Percentiles rank a stretch among this genome's conserved stretches.
phyloP scores from a whole-genome alignment of 148 eudicot species.

The Suaeda aralocaspica region DNA sequence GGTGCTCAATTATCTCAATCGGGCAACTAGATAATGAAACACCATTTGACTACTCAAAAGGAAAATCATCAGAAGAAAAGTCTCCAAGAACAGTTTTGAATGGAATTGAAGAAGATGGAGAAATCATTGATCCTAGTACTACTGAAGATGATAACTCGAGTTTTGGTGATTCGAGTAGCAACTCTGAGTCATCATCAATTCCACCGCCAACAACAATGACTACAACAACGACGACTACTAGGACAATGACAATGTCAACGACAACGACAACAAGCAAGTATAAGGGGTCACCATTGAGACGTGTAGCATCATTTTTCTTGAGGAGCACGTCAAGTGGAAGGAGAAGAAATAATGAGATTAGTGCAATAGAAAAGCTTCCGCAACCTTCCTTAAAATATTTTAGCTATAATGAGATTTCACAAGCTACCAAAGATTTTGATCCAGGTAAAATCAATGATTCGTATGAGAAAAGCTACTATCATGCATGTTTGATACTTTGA shows the following conservation, averaged over 20 bases:
- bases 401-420: slow-evolving; percentile 64
- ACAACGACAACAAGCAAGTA: slow-evolving; percentile 10
- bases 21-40: slow-evolving; percentile 26
- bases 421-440: slow-evolving; percentile 65
- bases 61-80: slow-evolving; percentile 26
- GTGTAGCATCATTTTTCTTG: slow-evolving; percentile 52
- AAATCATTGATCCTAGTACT: slow-evolving; percentile 35
- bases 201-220: slow-evolving; percentile 23
- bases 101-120: slow-evolving; percentile 34
- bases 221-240: slow-evolving; percentile 27
- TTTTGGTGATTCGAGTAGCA: slow-evolving; percentile 36
- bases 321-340: slow-evolving; percentile 31
- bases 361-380: slow-evolving; percentile 27
- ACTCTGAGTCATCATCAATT: slow-evolving; percentile 22
- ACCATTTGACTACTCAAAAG: neutral
- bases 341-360: slow-evolving; percentile 19
- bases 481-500: no score
- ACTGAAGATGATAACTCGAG: slow-evolving; percentile 53
- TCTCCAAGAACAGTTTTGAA: slow-evolving; percentile 70
- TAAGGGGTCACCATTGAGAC: slow-evolving; percentile 42
- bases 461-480: no score
- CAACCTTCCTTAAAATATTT: slow-evolving; percentile 64
- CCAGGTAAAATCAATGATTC: slow-evolving; percentile 37
- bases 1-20: slow-evolving; percentile 65
- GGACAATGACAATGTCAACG: neutral